Evolutionary conservation across 768 basidiomycete genomes (phyloP), one percentile per base, ranked within the genome.

Genomic region (Podaxis carcinomalis): DNA sequence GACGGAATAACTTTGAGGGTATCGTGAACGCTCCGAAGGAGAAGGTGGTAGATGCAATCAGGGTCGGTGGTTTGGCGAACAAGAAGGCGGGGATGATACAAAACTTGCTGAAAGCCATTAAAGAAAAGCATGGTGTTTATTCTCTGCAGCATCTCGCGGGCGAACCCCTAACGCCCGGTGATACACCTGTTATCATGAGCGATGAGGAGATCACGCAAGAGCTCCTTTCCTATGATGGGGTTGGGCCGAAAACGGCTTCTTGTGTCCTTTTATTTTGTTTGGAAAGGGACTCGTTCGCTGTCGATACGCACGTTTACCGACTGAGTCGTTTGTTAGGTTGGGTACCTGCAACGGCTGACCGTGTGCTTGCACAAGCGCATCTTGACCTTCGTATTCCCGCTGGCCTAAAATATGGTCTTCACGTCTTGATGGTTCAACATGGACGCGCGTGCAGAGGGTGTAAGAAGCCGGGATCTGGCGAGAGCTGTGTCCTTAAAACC

Each of bases 171-270:
- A 65, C 79, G 0, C n/a, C 21, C 4, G 19, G 9, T 5, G 35
- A 27, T 9, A 19, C 16, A 37, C 13, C 52, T 2, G 11, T 37
- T 10, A 19, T n/a, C 2, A 25, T 55, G 35, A 61, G 7, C 23
- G 76, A 86, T 68, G 79, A 78, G 28, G 74, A 75, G n/a, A 78
- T 80, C 36, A 86, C 85, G 84, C 69, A 75, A 63, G 84, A 82
- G 63, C 76, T 87, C 27, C 78, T 84, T 13, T 78, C 83, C 3
- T 82, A 82, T 59, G 70, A 78, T 32, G 85, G 85, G 0, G 84
- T 87, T 9, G 84, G 85, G 1, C 85, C 83, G 0, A 86, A 86
- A 70, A 86, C 84, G 1, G 85, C 84, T 1, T 82, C 85, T 0
- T 87, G 85, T 61, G 85, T 87, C 0, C 69, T 86, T 11, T 74